These are phyloP conservation scores for Pestalotiopsis sp. DNA, from an alignment of 2,329 filamentous ascomycete genomes.

Conservation along the genomic window DNA sequence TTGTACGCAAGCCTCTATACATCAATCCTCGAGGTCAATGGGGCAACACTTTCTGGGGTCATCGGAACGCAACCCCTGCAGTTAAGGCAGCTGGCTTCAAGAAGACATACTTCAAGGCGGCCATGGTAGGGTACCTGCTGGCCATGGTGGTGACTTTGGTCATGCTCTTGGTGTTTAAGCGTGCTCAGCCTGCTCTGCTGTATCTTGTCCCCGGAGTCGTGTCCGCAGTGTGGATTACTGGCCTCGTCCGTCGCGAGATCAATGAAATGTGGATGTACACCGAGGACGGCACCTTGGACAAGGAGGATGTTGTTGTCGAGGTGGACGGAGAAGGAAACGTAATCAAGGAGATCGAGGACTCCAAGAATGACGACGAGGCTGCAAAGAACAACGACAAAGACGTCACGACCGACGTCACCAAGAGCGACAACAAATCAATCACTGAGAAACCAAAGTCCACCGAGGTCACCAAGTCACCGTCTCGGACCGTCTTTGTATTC, in stretches of 20 bases:
- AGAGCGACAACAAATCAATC: not conserved
- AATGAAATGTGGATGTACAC: constrained; percentile 79
- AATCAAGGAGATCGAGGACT: constrained; percentile 40
- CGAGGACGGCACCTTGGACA: constrained; percentile 67
- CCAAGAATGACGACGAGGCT: constrained; percentile 37
- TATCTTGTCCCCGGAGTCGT: constrained; percentile 91
- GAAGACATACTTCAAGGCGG: constrained; percentile 84
- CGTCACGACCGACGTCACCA: constrained; percentile 14
- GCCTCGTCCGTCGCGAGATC: constrained; percentile 70
- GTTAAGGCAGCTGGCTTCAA: constrained; percentile 60
- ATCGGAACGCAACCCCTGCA: constrained; percentile 33
- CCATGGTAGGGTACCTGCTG: constrained; percentile 73
- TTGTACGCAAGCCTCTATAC: constrained; percentile 55
- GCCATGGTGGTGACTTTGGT: constrained; percentile 78
- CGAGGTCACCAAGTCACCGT: constrained; percentile 5
- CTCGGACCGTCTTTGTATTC: constrained; percentile 29
- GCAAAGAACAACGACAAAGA: constrained; percentile 21
- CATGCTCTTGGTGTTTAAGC: constrained; percentile 77
- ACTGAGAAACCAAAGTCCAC: constrained; percentile 11
- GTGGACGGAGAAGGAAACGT: constrained; percentile 52
- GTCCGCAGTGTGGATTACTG: constrained; percentile 74
- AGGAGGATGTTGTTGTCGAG: constrained; percentile 56
- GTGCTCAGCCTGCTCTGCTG: constrained; percentile 86
- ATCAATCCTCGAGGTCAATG: constrained; percentile 70
- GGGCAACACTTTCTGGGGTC: constrained; percentile 84